Evolutionary conservation across 2,329 filamentous ascomycete species (phyloP).

Genomic region (Cucurbitaria berberidis): DNA sequence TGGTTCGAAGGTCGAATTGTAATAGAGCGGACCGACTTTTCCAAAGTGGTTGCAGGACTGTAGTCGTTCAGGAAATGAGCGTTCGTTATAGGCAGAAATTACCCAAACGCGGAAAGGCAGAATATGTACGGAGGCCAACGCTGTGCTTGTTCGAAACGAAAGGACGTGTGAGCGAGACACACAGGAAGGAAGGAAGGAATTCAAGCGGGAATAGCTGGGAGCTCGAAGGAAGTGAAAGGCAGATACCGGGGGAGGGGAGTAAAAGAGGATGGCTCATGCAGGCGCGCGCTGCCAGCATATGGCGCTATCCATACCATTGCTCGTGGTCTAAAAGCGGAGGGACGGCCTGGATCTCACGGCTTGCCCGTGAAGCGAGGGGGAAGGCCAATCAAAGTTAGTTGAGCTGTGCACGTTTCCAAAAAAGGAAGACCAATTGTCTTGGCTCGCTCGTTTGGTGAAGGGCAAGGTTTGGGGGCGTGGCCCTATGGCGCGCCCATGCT

Average conservation of each 20-base stretch:
- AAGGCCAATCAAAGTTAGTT: constrained; percentile 26
- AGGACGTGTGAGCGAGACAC: constrained; percentile 45
- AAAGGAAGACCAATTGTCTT: constrained; percentile 27
- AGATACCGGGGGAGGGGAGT: constrained; percentile 28
- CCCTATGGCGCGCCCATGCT: constrained; percentile 26
- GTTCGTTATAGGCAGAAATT: constrained; percentile 23
- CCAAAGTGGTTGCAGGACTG: constrained; percentile 6
- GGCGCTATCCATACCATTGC: constrained; percentile 35
- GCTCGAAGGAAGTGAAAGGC: constrained; percentile 19
- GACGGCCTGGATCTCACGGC: constrained; percentile 33
- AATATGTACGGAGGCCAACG: constrained; percentile 5
- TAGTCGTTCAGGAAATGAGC: constrained; percentile 6
- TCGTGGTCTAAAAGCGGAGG: constrained; percentile 44
- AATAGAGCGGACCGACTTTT: constrained; percentile 3
- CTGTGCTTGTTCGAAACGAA: constrained; percentile 29
- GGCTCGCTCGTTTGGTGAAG: constrained; percentile 32
- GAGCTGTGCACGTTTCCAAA: constrained; percentile 23
- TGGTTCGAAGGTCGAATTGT: not conserved
- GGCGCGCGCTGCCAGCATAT: constrained; percentile 26
- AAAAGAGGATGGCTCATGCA: constrained; percentile 33
- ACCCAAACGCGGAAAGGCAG: constrained; percentile 18
- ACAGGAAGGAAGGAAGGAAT: constrained; percentile 34
- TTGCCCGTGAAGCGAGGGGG: constrained; percentile 22
- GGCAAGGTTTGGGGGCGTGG: constrained; percentile 25
- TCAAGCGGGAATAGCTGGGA: constrained; percentile 24